phyloP scores from a whole-genome alignment of 768 basidiomycete species.

The Strobilomyces confusus region DNA sequence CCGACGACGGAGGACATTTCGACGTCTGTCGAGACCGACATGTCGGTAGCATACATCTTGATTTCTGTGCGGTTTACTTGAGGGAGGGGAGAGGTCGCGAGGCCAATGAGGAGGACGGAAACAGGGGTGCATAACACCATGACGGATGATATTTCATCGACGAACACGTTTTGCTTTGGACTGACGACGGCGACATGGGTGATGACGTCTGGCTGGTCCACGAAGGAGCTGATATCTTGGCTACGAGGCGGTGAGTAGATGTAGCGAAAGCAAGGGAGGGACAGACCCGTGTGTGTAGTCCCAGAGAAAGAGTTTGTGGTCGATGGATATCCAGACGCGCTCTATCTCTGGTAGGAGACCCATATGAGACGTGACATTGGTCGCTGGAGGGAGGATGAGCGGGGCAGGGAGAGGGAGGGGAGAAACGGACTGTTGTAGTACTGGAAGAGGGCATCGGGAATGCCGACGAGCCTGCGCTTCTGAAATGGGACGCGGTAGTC shows the following conservation, averaged over 20 bases:
- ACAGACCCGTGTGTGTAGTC: constrained; percentile 91
- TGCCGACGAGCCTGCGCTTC: constrained; percentile 69
- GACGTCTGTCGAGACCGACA: constrained; percentile 71
- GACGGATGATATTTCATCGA: constrained; percentile 86
- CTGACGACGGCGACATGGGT: constrained; percentile 83
- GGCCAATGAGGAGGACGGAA: constrained; percentile 78
- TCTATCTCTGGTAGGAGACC: constrained; percentile 92
- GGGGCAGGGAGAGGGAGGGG: not conserved
- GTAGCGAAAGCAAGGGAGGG: not conserved
- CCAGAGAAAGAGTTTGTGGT: constrained; percentile 94
- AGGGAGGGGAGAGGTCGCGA: constrained; percentile 49
- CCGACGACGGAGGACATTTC: constrained; percentile 85
- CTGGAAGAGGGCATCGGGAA: constrained; percentile 74
- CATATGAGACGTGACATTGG: constrained; percentile 75
- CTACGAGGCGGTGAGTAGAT: constrained; percentile 35
- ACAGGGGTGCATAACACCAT: constrained; percentile 89
- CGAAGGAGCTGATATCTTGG: constrained; percentile 89
- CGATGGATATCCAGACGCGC: constrained; percentile 92
- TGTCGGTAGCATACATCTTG: constrained; percentile 87
- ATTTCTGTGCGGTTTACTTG: constrained; percentile 61
- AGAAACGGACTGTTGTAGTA: constrained; percentile 64
- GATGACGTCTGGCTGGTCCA: constrained; percentile 88
- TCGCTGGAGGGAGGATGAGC: constrained; percentile 40
- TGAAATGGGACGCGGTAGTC: constrained; percentile 78
- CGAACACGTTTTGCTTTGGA: constrained; percentile 83